These are phyloP conservation scores for Leccinum insolens DNA, from an alignment of 1,284 basidiomycete species.

Conservation along the genomic window DNA sequence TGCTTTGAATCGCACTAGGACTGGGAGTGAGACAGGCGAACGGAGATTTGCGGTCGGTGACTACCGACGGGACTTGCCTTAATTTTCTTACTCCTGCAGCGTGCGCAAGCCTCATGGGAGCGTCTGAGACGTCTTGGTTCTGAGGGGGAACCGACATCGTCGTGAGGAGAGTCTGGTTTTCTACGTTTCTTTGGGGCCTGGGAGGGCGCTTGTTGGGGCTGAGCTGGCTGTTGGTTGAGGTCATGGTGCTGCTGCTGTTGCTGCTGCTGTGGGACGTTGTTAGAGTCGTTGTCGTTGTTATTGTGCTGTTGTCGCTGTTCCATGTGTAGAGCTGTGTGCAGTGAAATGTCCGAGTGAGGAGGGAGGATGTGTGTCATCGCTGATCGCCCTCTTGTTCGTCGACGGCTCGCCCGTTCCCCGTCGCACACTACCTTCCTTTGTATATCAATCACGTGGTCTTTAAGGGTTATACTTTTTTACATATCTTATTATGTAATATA, in stretches of 20 bases:
- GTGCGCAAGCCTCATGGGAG: slow-evolving; percentile 85
- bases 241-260: slow-evolving; percentile 41
- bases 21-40: slow-evolving; percentile 36
- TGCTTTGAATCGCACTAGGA: slow-evolving; percentile 84
- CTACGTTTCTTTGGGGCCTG: slow-evolving; percentile 55
- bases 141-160: slow-evolving; percentile 53
- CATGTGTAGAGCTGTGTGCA: slow-evolving; percentile 67
- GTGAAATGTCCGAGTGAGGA: slow-evolving; percentile 49
- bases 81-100: slow-evolving; percentile 90
- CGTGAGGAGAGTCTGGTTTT: slow-evolving; percentile 56
- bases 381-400: slow-evolving; percentile 19
- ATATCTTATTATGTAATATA: neutral
- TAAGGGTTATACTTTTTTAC: neutral
- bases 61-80: slow-evolving; percentile 88
- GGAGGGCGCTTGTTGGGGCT: slow-evolving; percentile 38
- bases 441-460: slow-evolving; percentile 22
- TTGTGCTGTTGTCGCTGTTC: slow-evolving; percentile 55
- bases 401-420: slow-evolving; percentile 13
- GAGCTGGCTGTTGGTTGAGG: slow-evolving; percentile 41
- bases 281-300: slow-evolving; percentile 20
- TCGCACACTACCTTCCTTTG: slow-evolving; percentile 28
- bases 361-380: slow-evolving; percentile 51
- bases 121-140: slow-evolving; percentile 79
- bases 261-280: slow-evolving; percentile 37
- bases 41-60: slow-evolving; percentile 83